Base-by-base conservation (phyloP, 1,284 basidiomycete species). In the Quambalaria eucalypti region DNA sequence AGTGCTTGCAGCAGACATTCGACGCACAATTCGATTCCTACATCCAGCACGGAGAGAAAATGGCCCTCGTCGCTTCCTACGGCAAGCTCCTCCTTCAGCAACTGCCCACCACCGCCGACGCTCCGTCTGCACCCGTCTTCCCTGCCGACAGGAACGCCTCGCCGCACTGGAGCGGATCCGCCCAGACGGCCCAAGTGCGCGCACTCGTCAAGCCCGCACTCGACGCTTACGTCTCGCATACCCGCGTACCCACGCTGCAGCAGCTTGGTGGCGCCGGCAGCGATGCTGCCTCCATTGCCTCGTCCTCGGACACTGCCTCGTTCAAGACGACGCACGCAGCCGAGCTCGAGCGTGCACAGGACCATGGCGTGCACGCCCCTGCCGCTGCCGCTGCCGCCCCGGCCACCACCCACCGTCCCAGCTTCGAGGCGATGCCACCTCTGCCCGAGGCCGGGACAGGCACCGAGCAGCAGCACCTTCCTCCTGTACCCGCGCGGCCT, bases 11-110 rank as follows among this genome's bases (percentile, higher is more conserved):
- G 28, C 12, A 16, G 5, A 39, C 30, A 30, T 55, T 53, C 12
- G 47, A 31, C 21, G 48, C 55, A 51, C 58, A 66, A 53, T 66
- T 70, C 36, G 69, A 71, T 56, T 65, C 63, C 46, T 54, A 70
- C 42, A 66, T 68, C 52, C 66, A 68, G 52, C 64, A 68, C 46
- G 69, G 69, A 19, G 69, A 71, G 33, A 69, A 68, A 56, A 36
- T 68, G 54, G 64, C 69, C 2, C 53, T 70, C 21, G 60, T 64
- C 5, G 65, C 69, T 8, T 63, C 65, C 14, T 63, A 71, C 47
- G 68, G 68, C 51, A 71, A 71, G 54, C 55, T 69, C 26, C 51
- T 71, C 29, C 57, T 59, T 28, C 55, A 55, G 2, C 39, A 61
- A 16, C 44, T 70, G 28, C 59, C 69, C 21, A 60, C 61, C 36